A percentile compares a stretch with the other conserved stretches of the same genome.
Evolutionary conservation across 139 green algal species (phyloP).

Genomic region (Limnomonas spitsbergensis): DNA sequence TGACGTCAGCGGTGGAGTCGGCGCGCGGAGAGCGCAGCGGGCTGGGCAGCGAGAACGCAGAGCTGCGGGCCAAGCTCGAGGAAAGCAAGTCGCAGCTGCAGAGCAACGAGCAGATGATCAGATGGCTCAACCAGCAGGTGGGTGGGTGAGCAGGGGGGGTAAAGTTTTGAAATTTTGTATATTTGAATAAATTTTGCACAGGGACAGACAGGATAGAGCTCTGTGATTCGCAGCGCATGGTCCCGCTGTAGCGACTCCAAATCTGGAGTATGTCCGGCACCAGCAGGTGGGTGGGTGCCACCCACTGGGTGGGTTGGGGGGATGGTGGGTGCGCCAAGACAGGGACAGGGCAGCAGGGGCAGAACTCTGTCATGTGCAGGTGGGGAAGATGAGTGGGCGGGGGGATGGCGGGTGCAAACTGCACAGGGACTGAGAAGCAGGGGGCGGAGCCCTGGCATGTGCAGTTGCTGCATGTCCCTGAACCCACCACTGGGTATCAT

Average conservation of each 20-base stretch:
- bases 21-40: neutral
- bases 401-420: too few relatives aligned
- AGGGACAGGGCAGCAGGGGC: too few relatives aligned
- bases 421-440: too few relatives aligned
- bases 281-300: too few relatives aligned
- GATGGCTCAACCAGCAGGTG: conserved; percentile 89
- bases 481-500: too few relatives aligned
- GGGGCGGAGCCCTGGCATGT: too few relatives aligned
- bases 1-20: conserved; percentile 23
- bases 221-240: neutral
- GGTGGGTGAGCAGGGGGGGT: neutral
- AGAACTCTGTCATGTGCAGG: too few relatives aligned
- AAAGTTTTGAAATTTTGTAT: neutral
- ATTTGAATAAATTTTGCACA: neutral
- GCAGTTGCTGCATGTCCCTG: too few relatives aligned
- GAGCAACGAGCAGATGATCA: conserved; percentile 91
- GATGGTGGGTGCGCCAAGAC: too few relatives aligned
- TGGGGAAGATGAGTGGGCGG: too few relatives aligned
- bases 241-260: neutral
- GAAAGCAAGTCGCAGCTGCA: conserved; percentile 75
- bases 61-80: conserved; percentile 71
- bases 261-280: neutral
- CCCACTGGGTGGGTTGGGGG: too few relatives aligned
- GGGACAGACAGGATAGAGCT: neutral
- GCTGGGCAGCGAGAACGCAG: conserved; percentile 36